Evolutionary conservation across 2,329 filamentous ascomycete species (phyloP).

Genomic region (Cadophora gregata): DNA sequence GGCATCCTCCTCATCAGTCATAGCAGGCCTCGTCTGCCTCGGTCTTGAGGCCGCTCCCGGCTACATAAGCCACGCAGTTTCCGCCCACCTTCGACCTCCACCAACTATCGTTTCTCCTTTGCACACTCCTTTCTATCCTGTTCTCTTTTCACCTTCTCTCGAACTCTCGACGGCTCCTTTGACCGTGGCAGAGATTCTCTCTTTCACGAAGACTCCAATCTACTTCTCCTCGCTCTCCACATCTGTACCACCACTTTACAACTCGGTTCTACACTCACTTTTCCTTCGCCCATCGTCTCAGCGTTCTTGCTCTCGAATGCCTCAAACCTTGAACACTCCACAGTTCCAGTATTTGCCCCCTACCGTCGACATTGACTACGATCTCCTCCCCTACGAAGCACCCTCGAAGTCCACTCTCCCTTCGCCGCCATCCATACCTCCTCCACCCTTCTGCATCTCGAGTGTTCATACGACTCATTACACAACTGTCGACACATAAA

Average conservation of each 20-base stretch:
- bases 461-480: no score
- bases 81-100: conserved; percentile 24
- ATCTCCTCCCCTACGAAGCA: no score
- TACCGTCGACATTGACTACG: no score
- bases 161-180: neutral
- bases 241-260: conserved; percentile 18
- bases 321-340: no score
- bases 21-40: neutral
- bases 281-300: no score
- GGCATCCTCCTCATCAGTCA: neutral
- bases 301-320: no score
- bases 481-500: neutral
- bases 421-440: no score
- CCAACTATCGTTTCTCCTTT: conserved; percentile 25
- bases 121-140: conserved; percentile 23
- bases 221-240: neutral
- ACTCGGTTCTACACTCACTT: neutral
- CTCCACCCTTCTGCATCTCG: no score
- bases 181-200: conserved; percentile 14
- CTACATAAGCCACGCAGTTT: conserved; percentile 18
- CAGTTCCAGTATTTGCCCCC: no score
- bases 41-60: neutral
- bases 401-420: no score
- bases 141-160: conserved; percentile 23
- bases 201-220: neutral